Percentiles rank a stretch among this genome's conserved stretches.
phyloP scores from a whole-genome alignment of 352 stramenopile species.

The Phytophthora sp. region DNA sequence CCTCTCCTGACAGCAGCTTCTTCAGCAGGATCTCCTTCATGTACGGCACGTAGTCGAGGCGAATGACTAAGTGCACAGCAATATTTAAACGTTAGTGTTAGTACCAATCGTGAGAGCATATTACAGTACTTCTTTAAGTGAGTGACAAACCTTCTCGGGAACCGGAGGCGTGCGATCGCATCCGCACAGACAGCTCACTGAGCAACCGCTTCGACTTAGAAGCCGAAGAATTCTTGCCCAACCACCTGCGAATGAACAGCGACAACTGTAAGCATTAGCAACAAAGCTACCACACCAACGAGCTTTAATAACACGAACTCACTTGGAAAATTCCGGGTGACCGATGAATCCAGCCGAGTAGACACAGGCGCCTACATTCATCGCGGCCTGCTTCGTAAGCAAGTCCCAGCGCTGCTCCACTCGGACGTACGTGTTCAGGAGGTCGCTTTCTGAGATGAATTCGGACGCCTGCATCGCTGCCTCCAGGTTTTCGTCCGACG shows the following conservation, averaged over 20 bases:
- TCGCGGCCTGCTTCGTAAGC: conserved; percentile 90
- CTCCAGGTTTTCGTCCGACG: conserved; percentile 85
- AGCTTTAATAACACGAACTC: conserved; percentile 26
- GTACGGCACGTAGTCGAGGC: conserved; percentile 87
- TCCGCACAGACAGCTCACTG: conserved; percentile 95
- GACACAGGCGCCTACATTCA: conserved; percentile 90
- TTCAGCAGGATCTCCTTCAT: conserved; percentile 91
- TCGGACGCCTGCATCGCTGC: conserved; percentile 89
- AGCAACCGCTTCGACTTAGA: conserved; percentile 96
- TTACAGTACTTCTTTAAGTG: no score
- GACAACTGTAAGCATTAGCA: conserved; percentile 20
- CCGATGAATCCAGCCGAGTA: conserved; percentile 86
- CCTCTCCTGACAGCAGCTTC: conserved; percentile 75
- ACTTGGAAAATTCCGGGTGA: conserved; percentile 91
- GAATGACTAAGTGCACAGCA: conserved; percentile 60
- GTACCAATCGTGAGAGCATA: not conserved
- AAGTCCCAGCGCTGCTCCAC: conserved; percentile 95
- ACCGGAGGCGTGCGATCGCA: conserved; percentile 88
- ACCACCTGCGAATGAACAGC: conserved; percentile 88
- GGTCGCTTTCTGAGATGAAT: conserved; percentile 89
- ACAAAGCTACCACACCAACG: not conserved
- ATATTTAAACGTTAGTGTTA: conserved; percentile 1
- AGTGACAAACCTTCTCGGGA: conserved; percentile 80
- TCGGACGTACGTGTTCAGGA: conserved; percentile 81
- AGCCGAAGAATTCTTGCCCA: conserved; percentile 97